Evolutionary conservation across 441 rosid genomes (phyloP).

Genomic region (Corymbia citriodora): DNA sequence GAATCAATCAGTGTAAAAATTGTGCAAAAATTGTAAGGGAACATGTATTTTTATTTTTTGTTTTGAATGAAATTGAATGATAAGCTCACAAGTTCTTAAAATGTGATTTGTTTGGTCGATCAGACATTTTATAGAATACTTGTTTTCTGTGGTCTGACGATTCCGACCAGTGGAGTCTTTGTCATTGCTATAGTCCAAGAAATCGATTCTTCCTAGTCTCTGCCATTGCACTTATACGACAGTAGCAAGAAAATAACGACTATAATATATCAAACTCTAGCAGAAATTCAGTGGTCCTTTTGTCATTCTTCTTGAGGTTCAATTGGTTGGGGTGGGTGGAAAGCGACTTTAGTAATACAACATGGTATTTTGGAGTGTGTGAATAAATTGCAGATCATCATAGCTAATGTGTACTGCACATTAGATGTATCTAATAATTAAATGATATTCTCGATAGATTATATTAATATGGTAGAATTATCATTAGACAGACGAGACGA

Average conservation of each 20-base stretch:
- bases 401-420: fast-evolving
- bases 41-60: neutral
- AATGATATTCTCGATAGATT: neutral
- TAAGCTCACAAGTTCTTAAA: neutral
- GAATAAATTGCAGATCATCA: neutral
- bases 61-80: neutral
- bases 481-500: neutral
- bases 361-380: neutral
- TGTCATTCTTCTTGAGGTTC: neutral
- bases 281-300: neutral
- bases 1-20: neutral
- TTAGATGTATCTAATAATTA: neutral
- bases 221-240: neutral
- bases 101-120: neutral
- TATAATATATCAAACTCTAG: neutral
- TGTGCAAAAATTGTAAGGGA: neutral
- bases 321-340: neutral
- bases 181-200: neutral
- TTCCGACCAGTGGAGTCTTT: neutral
- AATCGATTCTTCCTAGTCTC: neutral
- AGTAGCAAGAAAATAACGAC: neutral
- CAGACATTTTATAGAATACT: neutral
- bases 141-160: too few species aligned
- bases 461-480: neutral
- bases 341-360: neutral